A percentile compares a stretch with the other conserved stretches of the same genome.
These are phyloP conservation scores for Beauveria sp. DNA, from an alignment of 2,329 filamentous ascomycete species.

Conservation along the genomic window DNA sequence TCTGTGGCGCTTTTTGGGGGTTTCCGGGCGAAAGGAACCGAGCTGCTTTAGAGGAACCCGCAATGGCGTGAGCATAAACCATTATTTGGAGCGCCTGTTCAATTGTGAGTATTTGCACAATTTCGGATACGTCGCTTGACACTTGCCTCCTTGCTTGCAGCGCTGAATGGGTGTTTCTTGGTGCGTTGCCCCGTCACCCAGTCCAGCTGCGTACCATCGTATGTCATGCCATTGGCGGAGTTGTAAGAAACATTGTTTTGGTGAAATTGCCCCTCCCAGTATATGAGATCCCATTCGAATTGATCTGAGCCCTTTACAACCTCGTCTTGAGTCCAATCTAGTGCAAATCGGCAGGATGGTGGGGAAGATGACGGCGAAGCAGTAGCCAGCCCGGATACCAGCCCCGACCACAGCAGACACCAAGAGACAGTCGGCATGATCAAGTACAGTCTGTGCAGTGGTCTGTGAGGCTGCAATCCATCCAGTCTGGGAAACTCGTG, in stretches of 20 bases:
- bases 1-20: constrained; percentile 21
- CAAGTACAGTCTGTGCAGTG: neutral
- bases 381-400: neutral
- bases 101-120: neutral
- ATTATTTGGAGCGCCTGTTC: constrained; percentile 34
- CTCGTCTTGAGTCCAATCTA: constrained; percentile 22
- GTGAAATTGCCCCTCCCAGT: constrained; percentile 38
- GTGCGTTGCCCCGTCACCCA: constrained; percentile 28
- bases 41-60: constrained; percentile 29
- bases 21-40: constrained; percentile 29
- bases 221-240: constrained; percentile 32
- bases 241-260: constrained; percentile 34
- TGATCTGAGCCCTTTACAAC: constrained; percentile 21
- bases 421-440: neutral
- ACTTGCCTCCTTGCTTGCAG: constrained; percentile 28
- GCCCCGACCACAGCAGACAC: neutral
- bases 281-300: constrained; percentile 30
- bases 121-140: too few relatives aligned
- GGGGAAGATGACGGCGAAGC: neutral
- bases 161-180: constrained; percentile 30
- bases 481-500: neutral
- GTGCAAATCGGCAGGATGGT: constrained; percentile 24
- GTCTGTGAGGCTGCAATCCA: neutral
- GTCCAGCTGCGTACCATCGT: constrained; percentile 31
- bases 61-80: constrained; percentile 33